Percentiles rank a stretch among this genome's conserved stretches.
Evolutionary conservation across 2,329 filamentous ascomycete species (phyloP).

Genomic region (Exophiala alcalophila): DNA sequence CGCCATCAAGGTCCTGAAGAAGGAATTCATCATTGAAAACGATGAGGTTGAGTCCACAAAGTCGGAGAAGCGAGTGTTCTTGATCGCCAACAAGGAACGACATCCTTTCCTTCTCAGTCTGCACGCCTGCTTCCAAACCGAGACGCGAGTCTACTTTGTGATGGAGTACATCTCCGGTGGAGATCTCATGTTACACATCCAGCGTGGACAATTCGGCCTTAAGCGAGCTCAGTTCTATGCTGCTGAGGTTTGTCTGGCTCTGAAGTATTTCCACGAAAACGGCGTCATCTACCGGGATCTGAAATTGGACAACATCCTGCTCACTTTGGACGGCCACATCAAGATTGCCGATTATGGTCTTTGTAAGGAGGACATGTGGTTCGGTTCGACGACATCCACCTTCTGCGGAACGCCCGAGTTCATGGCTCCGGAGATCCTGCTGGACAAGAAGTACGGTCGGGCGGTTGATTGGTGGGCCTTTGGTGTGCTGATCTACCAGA

Average conservation of each 20-base stretch:
- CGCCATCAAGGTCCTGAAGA: conserved; percentile 98
- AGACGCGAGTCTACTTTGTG: conserved; percentile 97
- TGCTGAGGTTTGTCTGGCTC: conserved; percentile 89
- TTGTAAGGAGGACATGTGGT: conserved; percentile 99
- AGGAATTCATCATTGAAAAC: conserved; percentile 99
- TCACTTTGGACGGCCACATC: conserved; percentile 94
- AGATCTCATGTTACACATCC: conserved; percentile 98
- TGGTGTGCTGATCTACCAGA: conserved; percentile 97
- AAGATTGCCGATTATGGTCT: conserved; percentile 98
- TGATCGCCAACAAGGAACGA: conserved; percentile 94
- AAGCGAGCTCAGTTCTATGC: conserved; percentile 99
- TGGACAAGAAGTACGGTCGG: conserved; percentile 97
- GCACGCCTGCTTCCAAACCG: conserved; percentile 98
- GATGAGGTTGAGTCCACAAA: conserved; percentile 97
- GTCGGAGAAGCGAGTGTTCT: conserved; percentile 94
- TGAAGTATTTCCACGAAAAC: conserved; percentile 99
- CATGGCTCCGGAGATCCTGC: conserved; percentile 97
- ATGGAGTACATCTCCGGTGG: conserved; percentile 99
- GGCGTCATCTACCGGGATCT: conserved; percentile 91
- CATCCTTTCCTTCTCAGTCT: conserved; percentile 94
- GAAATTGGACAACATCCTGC: conserved; percentile 82
- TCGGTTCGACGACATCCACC: conserved; percentile 90
- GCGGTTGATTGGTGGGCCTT: conserved; percentile 99
- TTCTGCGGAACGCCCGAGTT: conserved; percentile 99
- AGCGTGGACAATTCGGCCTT: conserved; percentile 90